phyloP scores from a whole-genome alignment of 2,329 filamentous ascomycete genomes.

The Anisogramma anomala region DNA sequence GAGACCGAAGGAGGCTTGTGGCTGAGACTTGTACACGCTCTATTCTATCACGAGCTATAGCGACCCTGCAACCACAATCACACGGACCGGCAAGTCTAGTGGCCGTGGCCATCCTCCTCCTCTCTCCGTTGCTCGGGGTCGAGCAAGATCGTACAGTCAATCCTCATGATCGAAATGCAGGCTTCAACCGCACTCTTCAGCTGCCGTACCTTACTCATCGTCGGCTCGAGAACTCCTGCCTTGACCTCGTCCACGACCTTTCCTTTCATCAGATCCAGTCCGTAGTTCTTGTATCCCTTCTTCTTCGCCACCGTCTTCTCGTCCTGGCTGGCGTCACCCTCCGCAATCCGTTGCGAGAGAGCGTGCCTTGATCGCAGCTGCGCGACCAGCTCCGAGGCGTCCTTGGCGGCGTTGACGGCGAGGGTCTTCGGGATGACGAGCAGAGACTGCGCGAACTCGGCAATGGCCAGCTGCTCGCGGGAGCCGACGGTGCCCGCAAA shows the following conservation, averaged over 20 bases:
- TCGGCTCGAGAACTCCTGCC: constrained; percentile 89
- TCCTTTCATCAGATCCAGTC: constrained; percentile 77
- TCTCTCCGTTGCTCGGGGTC: constrained; percentile 73
- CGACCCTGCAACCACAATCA: neutral
- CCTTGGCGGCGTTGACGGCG: constrained; percentile 93
- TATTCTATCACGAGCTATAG: neutral
- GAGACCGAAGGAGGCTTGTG: no score
- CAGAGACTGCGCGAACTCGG: constrained; percentile 90
- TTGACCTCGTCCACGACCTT: constrained; percentile 91
- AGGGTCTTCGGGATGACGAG: constrained; percentile 93
- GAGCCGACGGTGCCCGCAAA: constrained; percentile 96
- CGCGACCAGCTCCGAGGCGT: constrained; percentile 86
- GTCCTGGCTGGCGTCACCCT: constrained; percentile 73
- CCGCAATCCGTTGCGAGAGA: constrained; percentile 80
- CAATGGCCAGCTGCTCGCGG: constrained; percentile 93
- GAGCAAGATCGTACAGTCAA: constrained; percentile 96
- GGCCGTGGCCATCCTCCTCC: constrained; percentile 75
- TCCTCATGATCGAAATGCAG: constrained; percentile 98
- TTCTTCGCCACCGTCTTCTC: constrained; percentile 84
- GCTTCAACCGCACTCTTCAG: constrained; percentile 97
- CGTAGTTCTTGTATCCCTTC: constrained; percentile 98
- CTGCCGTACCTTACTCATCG: constrained; percentile 96
- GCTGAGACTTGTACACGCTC: neutral
- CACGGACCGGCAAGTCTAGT: constrained; percentile 37
- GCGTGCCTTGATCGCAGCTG: constrained; percentile 92